These are phyloP conservation scores for Isatis tinctoria DNA, from an alignment of 345 rosid species.

Conservation along the genomic window DNA sequence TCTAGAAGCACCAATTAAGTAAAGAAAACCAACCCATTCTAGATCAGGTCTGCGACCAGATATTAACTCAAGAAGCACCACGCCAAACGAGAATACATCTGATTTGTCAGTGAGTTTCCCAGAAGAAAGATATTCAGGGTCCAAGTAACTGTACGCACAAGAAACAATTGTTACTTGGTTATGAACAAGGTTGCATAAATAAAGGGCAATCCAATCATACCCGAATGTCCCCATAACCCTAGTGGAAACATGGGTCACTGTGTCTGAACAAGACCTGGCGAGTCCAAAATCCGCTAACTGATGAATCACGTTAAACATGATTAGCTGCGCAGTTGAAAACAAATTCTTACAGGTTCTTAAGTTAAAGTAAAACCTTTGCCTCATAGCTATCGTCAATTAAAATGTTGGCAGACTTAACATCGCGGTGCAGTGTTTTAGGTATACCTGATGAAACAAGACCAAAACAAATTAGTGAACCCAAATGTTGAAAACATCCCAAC, in stretches of 20 bases:
- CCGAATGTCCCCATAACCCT: slow-evolving; percentile 96
- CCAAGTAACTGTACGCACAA: slow-evolving; percentile 60
- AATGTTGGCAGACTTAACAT: slow-evolving; percentile 82
- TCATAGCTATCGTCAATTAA: slow-evolving; percentile 71
- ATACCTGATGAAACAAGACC: slow-evolving; percentile 44
- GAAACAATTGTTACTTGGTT: background rate
- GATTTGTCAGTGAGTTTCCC: slow-evolving; percentile 89
- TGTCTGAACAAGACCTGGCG: slow-evolving; percentile 63
- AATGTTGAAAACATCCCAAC: background rate
- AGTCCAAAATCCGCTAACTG: slow-evolving; percentile 98
- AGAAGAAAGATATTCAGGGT: slow-evolving; percentile 87
- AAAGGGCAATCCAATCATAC: slow-evolving; percentile 40
- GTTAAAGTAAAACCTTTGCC: slow-evolving; percentile 50
- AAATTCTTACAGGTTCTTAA: background rate
- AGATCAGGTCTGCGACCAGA: slow-evolving; percentile 62
- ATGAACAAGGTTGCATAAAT: background rate
- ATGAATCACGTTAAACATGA: background rate
- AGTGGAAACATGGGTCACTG: slow-evolving; percentile 83
- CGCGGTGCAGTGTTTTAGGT: slow-evolving; percentile 87
- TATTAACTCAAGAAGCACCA: slow-evolving; percentile 81
- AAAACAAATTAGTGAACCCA: background rate
- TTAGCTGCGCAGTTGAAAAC: background rate
- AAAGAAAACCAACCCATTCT: too few species aligned
- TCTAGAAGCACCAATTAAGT: too few species aligned
- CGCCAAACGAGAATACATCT: slow-evolving; percentile 84